Base-by-base conservation (phyloP, 306 rosid genomes). In the Pterocarpus macrocarpus region DNA sequence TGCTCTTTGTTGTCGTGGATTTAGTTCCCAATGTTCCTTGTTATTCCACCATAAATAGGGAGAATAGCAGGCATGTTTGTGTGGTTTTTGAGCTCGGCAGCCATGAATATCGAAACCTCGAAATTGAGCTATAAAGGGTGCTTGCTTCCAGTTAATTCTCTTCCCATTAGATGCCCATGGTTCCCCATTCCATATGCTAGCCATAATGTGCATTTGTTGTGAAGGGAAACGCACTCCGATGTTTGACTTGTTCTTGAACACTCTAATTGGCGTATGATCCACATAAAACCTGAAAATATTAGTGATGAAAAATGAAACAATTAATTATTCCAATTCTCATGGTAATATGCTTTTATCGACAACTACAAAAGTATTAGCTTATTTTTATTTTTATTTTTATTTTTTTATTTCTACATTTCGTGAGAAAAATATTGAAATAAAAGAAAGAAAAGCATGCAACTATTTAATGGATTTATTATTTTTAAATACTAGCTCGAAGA, bases 111-210 rank as follows among this genome's bases (percentile, higher is more conserved):
- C n/a, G 74, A 82, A 82, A 55, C 78, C 69, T 82, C 70, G 79
- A 77, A 82, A 82, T 0, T 82, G 78, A 76, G 82, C 86, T 2
- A 35, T 41, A 73, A 82, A 82, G 44, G 86, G 86, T 70, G 82
- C 73, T 70, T 69, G 63, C 12, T 36, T 53, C 86, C 86, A 77
- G 14, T 82, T 44, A 39, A 82, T 76, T 69, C 53, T 76, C 67
- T 76, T 82, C 53, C 86, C 86, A 69, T 82, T 76, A 3, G 86
- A 82, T 6, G 86, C 86, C 86, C 86, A 82, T 2, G 86, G 86
- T 47, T 82, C 86, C 3, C 86, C 86, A 77, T 82, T 76, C 86
- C 86, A 82, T 77, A 82, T 69, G 74, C 86, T 82, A 30, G 8
- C 68, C 1, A 1, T 70, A 62, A 82, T 36, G 12, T 77, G 86